A percentile compares a stretch with the other conserved stretches of the same genome.
These are phyloP conservation scores for Sclerotiophoma versabilis DNA, from an alignment of 2,329 filamentous ascomycete genomes.

Conservation along the genomic window DNA sequence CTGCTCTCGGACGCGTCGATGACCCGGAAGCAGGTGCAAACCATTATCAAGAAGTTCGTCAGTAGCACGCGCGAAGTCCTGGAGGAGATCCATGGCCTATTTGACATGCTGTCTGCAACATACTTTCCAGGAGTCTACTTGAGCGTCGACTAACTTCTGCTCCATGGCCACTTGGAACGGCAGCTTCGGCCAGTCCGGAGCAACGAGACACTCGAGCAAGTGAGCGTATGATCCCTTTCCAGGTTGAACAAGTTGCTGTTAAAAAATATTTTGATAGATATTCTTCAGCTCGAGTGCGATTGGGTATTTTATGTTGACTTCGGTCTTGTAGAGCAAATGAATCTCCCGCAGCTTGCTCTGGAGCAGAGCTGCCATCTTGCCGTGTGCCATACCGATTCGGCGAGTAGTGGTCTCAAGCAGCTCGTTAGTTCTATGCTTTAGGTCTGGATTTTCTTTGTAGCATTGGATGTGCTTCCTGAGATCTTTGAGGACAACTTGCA, in stretches of 20 bases:
- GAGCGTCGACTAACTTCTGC: neutral
- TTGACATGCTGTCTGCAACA: slow-evolving; percentile 7
- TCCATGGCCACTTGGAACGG: slow-evolving; percentile 3
- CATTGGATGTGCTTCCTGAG: neutral
- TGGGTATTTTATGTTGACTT: slow-evolving; percentile 15
- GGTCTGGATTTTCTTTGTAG: neutral
- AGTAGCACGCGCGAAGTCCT: slow-evolving; percentile 1
- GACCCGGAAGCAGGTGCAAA: neutral
- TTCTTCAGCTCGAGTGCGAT: slow-evolving; percentile 16
- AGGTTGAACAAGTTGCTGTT: neutral
- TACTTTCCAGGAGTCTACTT: neutral
- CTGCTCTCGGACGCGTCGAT: neutral
- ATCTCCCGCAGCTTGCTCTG: slow-evolving; percentile 1
- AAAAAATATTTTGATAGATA: neutral
- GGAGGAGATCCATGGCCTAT: neutral
- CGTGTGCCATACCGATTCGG: neutral
- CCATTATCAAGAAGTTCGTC: slow-evolving; percentile 9
- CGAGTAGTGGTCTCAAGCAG: neutral
- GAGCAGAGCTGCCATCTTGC: neutral
- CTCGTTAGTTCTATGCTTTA: slow-evolving; percentile 9
- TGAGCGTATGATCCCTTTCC: slow-evolving; percentile 4
- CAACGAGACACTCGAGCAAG: neutral
- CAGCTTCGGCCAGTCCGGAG: neutral
- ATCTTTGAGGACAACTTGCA: neutral
- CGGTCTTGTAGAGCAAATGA: slow-evolving; percentile 12